Conservation (phyloP, 1,139 yeast species). For the Yamadazyma taylorii region DNA sequence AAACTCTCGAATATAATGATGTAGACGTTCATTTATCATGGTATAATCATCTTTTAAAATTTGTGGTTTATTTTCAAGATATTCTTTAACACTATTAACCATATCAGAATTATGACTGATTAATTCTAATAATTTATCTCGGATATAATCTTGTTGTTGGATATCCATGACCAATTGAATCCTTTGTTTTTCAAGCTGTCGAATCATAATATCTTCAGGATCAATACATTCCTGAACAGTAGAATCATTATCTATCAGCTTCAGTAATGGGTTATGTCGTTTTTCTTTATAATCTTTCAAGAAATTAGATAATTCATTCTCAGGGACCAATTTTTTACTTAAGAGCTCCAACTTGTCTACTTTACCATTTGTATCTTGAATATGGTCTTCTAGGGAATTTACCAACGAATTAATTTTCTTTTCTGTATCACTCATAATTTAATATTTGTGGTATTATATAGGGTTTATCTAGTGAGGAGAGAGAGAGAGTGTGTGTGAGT, state of each 20-base stretch:
- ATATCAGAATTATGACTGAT: conserved; percentile 42
- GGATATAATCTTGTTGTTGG: conserved; percentile 43
- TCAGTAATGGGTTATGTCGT: not conserved
- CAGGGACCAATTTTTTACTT: conserved; percentile 23
- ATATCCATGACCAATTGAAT: conserved; percentile 40
- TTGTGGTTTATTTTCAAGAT: conserved; percentile 24
- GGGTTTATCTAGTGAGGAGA: too few relatives aligned
- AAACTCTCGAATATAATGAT: conserved; percentile 16
- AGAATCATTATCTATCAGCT: not conserved
- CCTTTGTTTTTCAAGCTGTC: conserved; percentile 34
- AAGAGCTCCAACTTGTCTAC: conserved; percentile 21
- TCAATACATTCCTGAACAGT: not conserved
- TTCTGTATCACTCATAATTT: conserved; percentile 13
- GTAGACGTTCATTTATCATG: conserved; percentile 12
- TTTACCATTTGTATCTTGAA: conserved; percentile 8
- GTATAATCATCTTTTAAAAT: conserved; percentile 15
- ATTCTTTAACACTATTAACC: conserved; percentile 39
- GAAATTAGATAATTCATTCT: conserved; percentile 16
- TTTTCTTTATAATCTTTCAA: conserved; percentile 4
- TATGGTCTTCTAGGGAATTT: conserved; percentile 5
- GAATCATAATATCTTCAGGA: conserved; percentile 6
- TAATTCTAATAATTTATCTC: conserved; percentile 33
- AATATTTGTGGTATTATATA: too few relatives aligned
- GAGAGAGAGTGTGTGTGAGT: too few relatives aligned
- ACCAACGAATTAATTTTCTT: conserved; percentile 11